Percentiles rank a stretch among this genome's conserved stretches.
phyloP scores from a whole-genome alignment of 208 protist genomes.

The Tetramitus jugosus region DNA sequence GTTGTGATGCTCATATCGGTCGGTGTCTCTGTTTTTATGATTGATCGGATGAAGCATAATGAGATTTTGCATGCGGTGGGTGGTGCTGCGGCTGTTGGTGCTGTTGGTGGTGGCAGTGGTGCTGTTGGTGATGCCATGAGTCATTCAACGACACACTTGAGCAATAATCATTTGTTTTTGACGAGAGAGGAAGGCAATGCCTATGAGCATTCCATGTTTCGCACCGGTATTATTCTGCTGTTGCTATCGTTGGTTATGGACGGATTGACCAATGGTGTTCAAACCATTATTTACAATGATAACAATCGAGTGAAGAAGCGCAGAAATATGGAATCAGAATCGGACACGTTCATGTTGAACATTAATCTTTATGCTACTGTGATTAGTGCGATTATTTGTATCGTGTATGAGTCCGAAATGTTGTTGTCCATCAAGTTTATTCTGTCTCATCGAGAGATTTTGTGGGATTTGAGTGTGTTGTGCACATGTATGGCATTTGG shows the following conservation, averaged over 20 bases:
- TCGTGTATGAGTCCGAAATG: not conserved
- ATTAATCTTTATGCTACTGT: constrained; percentile 3
- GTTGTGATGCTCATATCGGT: not conserved
- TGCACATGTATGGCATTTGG: constrained; percentile 27
- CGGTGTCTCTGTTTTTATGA: not conserved
- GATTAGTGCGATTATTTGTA: not conserved
- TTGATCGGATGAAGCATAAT: no score
- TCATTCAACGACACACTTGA: no score
- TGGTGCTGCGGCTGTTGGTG: no score
- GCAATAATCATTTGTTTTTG: no score
- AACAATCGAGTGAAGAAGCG: no score
- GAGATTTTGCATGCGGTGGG: no score
- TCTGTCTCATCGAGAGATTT: constrained; percentile 7
- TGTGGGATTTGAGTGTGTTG: constrained; percentile 26
- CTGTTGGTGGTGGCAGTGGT: no score
- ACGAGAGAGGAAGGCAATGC: not conserved
- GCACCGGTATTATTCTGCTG: not conserved
- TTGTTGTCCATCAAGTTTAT: constrained; percentile 29
- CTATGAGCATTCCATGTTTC: no score
- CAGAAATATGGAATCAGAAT: no score
- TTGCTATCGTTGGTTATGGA: not conserved
- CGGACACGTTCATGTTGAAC: not conserved
- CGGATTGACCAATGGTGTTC: not conserved
- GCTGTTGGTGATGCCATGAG: no score
- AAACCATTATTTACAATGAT: not conserved